Evolutionary conservation across 2,329 filamentous ascomycete genomes (phyloP).

Genomic region (Coleophoma eucalyptorum): DNA sequence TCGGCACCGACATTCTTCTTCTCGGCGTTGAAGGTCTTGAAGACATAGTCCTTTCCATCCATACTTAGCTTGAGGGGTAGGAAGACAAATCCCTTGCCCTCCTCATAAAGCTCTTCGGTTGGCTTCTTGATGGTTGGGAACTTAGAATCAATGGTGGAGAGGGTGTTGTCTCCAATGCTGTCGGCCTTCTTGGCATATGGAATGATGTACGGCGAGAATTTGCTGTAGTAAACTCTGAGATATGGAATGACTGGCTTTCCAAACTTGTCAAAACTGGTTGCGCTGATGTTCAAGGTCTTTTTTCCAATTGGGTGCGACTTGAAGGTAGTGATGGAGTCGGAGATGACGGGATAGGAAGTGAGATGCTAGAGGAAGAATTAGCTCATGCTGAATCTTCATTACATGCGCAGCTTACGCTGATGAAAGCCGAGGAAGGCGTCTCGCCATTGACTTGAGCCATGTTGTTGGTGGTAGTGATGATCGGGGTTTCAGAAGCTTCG

Average conservation of each 20-base stretch:
- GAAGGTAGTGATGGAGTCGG: slow-evolving; percentile 73
- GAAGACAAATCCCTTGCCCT: slow-evolving; percentile 57
- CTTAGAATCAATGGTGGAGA: slow-evolving; percentile 63
- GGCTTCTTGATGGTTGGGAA: slow-evolving; percentile 76
- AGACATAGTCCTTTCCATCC: slow-evolving; percentile 59
- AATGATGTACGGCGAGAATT: slow-evolving; percentile 57
- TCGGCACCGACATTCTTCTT: slow-evolving; percentile 61
- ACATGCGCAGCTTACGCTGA: slow-evolving; percentile 37
- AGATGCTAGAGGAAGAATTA: slow-evolving; percentile 60
- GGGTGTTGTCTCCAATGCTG: slow-evolving; percentile 67
- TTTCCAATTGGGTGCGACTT: slow-evolving; percentile 80
- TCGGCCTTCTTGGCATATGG: slow-evolving; percentile 86
- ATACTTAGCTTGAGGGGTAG: slow-evolving; percentile 59
- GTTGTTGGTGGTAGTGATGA: slow-evolving; percentile 4
- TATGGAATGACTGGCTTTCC: slow-evolving; percentile 77
- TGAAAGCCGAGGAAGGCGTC: slow-evolving; percentile 43
- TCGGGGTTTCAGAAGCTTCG: slow-evolving; percentile 3
- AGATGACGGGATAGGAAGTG: slow-evolving; percentile 77
- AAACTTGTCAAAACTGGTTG: slow-evolving; percentile 70
- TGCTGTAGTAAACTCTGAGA: slow-evolving; percentile 66
- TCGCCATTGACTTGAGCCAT: slow-evolving; percentile 50
- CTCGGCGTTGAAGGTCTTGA: slow-evolving; percentile 53
- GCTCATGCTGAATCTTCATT: background rate
- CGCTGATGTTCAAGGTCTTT: slow-evolving; percentile 73
- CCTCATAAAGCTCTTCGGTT: slow-evolving; percentile 63